These are phyloP conservation scores for Diplodia scrobiculata DNA, from an alignment of 2,329 filamentous ascomycete species.

Conservation along the genomic window DNA sequence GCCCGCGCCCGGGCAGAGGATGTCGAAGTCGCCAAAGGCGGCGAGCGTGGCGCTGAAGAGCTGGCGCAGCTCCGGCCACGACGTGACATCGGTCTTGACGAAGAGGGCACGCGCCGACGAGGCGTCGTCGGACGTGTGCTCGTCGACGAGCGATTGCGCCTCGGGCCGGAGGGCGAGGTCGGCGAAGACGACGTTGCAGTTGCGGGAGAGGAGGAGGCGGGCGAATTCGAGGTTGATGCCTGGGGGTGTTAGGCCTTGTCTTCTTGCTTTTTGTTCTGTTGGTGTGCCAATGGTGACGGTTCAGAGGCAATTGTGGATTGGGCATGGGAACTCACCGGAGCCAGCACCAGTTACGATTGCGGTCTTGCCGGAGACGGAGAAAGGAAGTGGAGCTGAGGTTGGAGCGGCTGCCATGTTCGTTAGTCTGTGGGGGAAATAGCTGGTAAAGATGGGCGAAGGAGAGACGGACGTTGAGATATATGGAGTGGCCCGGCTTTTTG, in stretches of 20 bases:
- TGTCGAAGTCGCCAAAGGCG: conserved; percentile 46
- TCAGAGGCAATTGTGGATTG: neutral
- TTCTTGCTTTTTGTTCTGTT: neutral
- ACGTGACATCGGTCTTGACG: conserved; percentile 48
- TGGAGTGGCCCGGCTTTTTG: neutral
- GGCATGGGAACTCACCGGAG: conserved; percentile 36
- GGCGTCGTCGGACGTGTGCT: conserved; percentile 33
- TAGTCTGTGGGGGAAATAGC: neutral
- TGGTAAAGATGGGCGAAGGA: neutral
- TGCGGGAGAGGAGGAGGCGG: conserved; percentile 47
- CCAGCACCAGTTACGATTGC: conserved; percentile 49
- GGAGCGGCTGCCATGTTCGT: conserved; percentile 18
- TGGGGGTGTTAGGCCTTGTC: conserved; percentile 32
- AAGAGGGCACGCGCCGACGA: conserved; percentile 47
- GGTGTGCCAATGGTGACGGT: neutral
- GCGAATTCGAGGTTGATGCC: conserved; percentile 55
- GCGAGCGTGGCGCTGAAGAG: conserved; percentile 40
- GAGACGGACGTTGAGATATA: neutral
- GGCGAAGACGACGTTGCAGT: conserved; percentile 54
- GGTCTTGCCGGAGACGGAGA: conserved; percentile 42
- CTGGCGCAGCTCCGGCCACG: conserved; percentile 41
- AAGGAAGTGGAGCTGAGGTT: conserved; percentile 13
- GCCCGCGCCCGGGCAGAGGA: conserved; percentile 54
- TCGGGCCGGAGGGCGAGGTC: conserved; percentile 53
- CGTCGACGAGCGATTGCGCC: conserved; percentile 47